Conservation (phyloP, 305 asterid species). For the Solanum hybrid region DNA sequence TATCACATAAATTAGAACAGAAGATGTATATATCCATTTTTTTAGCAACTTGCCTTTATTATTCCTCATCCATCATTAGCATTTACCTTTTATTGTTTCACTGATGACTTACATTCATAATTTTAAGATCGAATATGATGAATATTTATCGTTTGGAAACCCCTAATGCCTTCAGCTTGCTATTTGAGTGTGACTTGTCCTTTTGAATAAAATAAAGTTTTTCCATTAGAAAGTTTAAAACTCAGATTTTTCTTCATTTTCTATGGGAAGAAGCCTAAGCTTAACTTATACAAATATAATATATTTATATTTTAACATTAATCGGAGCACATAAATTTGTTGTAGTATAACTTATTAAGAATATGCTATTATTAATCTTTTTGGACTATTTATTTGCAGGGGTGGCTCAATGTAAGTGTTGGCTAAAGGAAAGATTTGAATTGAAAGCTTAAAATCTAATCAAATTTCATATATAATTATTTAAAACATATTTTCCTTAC, state of each 20-base stretch:
- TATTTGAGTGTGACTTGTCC: background rate
- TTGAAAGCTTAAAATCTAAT: too few relatives aligned
- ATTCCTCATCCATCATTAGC: background rate
- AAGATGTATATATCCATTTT: background rate
- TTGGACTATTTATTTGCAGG: background rate
- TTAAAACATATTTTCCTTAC: background rate
- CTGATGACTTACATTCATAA: background rate
- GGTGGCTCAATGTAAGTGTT: too few relatives aligned
- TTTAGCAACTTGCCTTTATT: background rate
- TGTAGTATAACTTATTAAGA: background rate
- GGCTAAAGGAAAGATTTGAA: too few relatives aligned
- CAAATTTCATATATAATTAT: too few relatives aligned
- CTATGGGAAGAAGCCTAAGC: background rate
- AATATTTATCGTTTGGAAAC: background rate
- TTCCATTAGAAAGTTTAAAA: background rate
- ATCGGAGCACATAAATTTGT: background rate
- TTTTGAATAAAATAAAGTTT: background rate
- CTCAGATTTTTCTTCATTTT: background rate
- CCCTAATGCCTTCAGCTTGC: background rate
- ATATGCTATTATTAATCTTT: too few relatives aligned
- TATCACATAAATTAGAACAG: too few relatives aligned
- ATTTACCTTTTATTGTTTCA: background rate
- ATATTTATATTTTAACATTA: background rate
- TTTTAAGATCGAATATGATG: background rate
- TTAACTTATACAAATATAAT: background rate